Conservation (phyloP, 495 filamentous ascomycete species). For the Venustampulla echinocandica region DNA sequence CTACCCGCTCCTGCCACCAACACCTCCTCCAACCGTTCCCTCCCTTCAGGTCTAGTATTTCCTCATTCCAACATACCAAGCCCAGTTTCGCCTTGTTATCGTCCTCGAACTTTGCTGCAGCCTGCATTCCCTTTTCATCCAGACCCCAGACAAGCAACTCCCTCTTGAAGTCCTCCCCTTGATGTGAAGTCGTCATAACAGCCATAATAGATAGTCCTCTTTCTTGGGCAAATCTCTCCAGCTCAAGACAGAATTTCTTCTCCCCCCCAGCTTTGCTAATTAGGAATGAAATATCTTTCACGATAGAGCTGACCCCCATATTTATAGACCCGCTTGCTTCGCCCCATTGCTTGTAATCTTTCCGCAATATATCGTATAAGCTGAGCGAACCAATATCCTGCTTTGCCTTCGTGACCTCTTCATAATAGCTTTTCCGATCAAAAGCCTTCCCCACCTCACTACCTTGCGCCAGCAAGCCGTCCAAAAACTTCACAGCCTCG, state of each 20-base stretch:
- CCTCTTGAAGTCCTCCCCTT: constrained; percentile 50
- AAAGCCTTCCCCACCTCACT: constrained; percentile 32
- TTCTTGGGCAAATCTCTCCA: constrained; percentile 47
- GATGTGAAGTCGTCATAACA: constrained; percentile 64
- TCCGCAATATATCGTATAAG: constrained; percentile 66
- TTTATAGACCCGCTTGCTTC: constrained; percentile 45
- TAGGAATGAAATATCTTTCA: constrained; percentile 58
- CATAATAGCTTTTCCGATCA: constrained; percentile 52
- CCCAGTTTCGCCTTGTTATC: constrained; percentile 40
- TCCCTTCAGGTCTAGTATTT: constrained; percentile 35
- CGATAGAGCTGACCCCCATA: constrained; percentile 68
- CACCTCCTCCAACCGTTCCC: constrained; percentile 37
- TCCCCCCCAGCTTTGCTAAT: constrained; percentile 44
- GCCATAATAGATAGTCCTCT: constrained; percentile 55
- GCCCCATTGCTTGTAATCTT: constrained; percentile 90
- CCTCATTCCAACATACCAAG: constrained; percentile 45
- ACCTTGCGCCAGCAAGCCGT: constrained; percentile 27
- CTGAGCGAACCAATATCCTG: constrained; percentile 57
- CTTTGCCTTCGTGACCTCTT: constrained; percentile 58
- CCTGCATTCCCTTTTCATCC: constrained; percentile 32
- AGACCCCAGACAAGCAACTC: constrained; percentile 67
- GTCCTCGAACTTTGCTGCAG: constrained; percentile 45
- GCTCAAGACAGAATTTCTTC: constrained; percentile 36
- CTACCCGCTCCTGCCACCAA: constrained; percentile 61
- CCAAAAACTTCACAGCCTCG: constrained; percentile 55